These are phyloP conservation scores for Cercospora sp. DNA, from an alignment of 2,329 filamentous ascomycete species.

Conservation along the genomic window DNA sequence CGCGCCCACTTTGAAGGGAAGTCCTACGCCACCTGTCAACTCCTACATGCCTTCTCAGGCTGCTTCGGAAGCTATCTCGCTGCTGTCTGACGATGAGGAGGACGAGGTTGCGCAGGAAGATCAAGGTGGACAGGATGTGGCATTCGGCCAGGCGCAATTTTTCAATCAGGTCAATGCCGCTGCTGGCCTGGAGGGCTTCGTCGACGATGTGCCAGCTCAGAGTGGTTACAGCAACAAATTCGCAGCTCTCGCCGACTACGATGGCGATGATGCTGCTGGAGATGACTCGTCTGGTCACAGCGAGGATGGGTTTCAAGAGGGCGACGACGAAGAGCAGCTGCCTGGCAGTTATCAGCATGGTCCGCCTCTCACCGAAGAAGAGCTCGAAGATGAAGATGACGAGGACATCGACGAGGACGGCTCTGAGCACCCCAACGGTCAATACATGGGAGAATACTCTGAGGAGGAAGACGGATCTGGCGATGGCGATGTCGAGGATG, in stretches of 20 bases:
- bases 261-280: constrained; percentile 11
- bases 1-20: constrained; percentile 6
- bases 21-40: constrained; percentile 17
- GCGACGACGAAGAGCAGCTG: constrained; percentile 16
- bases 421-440: constrained; percentile 16
- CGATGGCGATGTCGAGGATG: constrained; percentile 16
- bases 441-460: constrained; percentile 10
- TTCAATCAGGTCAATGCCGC: constrained; percentile 11
- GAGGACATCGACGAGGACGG: constrained; percentile 24
- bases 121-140: background rate
- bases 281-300: constrained; percentile 20
- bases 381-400: constrained; percentile 23
- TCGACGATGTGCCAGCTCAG: background rate
- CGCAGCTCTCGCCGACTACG: constrained; percentile 15
- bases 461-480: constrained; percentile 12
- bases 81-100: constrained; percentile 27
- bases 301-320: constrained; percentile 15
- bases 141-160: constrained; percentile 15
- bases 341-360: constrained; percentile 23
- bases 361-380: constrained; percentile 18
- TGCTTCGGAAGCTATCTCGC: constrained; percentile 24
- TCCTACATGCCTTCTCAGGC: constrained; percentile 24
- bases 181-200: background rate
- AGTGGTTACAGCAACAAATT: constrained; percentile 13
- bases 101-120: constrained; percentile 8